These are phyloP conservation scores for Dactylis glomerata DNA, from an alignment of 176 grass and related monocot species.

Conservation along the genomic window DNA sequence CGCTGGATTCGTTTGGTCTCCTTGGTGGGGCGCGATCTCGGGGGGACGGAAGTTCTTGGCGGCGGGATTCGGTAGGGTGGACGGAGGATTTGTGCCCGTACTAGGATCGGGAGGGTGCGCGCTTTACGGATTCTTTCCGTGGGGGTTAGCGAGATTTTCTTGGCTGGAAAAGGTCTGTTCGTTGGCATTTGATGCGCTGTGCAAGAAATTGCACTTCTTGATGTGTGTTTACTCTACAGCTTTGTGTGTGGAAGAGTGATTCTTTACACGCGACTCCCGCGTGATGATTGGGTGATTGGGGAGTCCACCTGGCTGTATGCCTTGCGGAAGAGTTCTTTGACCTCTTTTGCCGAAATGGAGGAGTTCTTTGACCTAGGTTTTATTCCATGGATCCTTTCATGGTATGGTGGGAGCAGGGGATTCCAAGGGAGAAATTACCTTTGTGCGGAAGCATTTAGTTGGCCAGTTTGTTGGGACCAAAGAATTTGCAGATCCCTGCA, in stretches of 20 bases:
- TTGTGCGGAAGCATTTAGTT: neutral
- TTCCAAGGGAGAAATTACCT: neutral
- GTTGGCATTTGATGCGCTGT: neutral
- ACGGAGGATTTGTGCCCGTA: neutral
- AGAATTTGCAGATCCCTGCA: neutral
- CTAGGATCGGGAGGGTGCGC: neutral
- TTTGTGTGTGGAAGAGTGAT: slow-evolving; percentile 9
- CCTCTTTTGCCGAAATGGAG: neutral
- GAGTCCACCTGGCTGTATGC: neutral
- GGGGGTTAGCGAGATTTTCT: neutral
- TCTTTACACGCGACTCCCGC: neutral
- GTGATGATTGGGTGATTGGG: neutral
- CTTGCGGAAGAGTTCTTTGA: slow-evolving; percentile 13
- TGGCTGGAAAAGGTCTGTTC: neutral
- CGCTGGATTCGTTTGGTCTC: neutral
- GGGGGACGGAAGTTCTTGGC: neutral
- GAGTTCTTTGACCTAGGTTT: slow-evolving; percentile 22
- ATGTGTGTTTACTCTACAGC: neutral
- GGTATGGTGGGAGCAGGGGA: neutral
- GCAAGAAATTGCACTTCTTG: neutral
- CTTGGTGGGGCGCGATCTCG: neutral
- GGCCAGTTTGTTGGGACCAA: neutral
- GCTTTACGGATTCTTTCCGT: slow-evolving; percentile 18
- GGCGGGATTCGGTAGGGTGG: neutral
- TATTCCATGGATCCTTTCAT: neutral